Conservation (phyloP, 345 rosid genomes). For the Populus deltoides region DNA sequence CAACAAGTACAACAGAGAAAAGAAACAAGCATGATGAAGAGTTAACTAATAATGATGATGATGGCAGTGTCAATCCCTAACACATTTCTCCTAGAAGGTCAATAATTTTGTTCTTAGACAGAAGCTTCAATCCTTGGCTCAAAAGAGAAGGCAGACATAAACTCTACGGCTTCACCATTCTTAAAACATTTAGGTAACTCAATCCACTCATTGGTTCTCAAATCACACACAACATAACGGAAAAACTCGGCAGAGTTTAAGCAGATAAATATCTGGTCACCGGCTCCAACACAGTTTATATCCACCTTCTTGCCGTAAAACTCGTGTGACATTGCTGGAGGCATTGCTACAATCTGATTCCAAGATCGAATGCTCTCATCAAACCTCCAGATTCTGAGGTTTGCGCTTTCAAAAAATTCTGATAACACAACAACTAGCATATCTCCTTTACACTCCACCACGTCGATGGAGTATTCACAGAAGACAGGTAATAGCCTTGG, state of each 20-base stretch:
- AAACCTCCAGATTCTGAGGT: conserved; percentile 75
- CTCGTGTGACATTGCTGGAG: conserved; percentile 79
- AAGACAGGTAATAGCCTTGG: conserved; percentile 71
- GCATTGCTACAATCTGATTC: conserved; percentile 68
- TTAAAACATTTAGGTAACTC: conserved; percentile 52
- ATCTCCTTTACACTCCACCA: conserved; percentile 71
- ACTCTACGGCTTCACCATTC: conserved; percentile 60
- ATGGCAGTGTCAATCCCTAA: conserved; percentile 2
- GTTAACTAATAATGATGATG: neutral
- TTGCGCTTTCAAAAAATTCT: conserved; percentile 75
- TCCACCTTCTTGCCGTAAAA: conserved; percentile 71
- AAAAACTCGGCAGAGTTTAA: conserved; percentile 55
- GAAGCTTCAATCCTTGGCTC: conserved; percentile 81
- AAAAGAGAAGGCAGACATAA: conserved; percentile 74
- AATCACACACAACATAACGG: conserved; percentile 53
- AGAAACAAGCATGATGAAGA: neutral
- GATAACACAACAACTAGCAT: conserved; percentile 65
- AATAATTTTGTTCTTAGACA: conserved; percentile 29
- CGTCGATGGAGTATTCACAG: conserved; percentile 73
- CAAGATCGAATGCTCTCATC: conserved; percentile 45
- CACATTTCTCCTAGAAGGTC: neutral
- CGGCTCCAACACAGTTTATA: conserved; percentile 75
- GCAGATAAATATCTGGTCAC: conserved; percentile 65
- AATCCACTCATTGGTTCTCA: conserved; percentile 49
- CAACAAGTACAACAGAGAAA: conserved; percentile 1